Evolutionary conservation across 768 basidiomycete genomes (phyloP), one percentile per base, ranked within the genome.

Genomic region (Amanita inopinata): DNA sequence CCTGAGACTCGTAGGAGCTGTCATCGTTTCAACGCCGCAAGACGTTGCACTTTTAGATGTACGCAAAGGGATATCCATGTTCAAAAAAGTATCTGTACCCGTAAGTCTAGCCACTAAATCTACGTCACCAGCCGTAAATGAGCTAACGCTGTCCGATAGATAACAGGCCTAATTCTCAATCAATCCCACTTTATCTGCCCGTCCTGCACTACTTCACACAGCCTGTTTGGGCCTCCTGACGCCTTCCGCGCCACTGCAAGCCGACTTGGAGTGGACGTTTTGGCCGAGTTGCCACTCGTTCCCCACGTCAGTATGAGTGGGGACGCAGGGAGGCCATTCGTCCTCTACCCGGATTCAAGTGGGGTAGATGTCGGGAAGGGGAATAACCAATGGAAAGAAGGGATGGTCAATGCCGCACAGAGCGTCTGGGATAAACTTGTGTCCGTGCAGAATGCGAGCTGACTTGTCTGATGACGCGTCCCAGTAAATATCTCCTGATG

Each of bases 21-120:
- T 99, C 2, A 88, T 99, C 45, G 82, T 97, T 1, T 94, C 92
- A 0, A 97, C 94, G 5, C 93, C 94, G 0, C 94, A 99, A 59
- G 86, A 94, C 51, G 85, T 98, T 24, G 86, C 93, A 2, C 70
- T 97, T 3, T 71, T 86, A 3, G 94, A 98, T 56, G 91, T 91
- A 1, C 73, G 87, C 46, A 93, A 93, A 51, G 93, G 94, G 0
- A 84, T 97, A 17, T 73, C 82, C 5, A 94, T 94, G 89, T 82
- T 97, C 56, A 76, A 76, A 40, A 96, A 93, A 60, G 72, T 97
- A 6, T 69, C 73, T 12, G 80, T 97, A 1, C 93, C 94, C 0
- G 91, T 94, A 53, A 40, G 82, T 62, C 24, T 7, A 24, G 10
- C 17, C 11, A 10, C 30, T 11, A 19, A 24, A n/a, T n/a, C 17